These are phyloP conservation scores for Apiotrichum siamense DNA, from an alignment of 1,284 basidiomycete species.

Conservation along the genomic window DNA sequence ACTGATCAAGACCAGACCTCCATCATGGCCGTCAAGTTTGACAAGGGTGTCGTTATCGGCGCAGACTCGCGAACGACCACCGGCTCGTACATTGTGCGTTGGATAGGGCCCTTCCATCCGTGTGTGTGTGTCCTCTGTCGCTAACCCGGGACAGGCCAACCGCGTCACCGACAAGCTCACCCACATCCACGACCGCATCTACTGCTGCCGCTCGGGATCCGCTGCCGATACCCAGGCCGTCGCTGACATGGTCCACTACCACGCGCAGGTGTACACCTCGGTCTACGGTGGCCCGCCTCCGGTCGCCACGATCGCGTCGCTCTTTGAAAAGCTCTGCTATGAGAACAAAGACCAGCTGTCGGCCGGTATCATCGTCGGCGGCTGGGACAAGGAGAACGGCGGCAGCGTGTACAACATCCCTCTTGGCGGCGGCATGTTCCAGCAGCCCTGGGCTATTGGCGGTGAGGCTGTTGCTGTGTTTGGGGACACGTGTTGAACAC, in stretches of 20 bases:
- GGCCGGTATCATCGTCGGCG: constrained; percentile 96
- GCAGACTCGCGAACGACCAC: constrained; percentile 96
- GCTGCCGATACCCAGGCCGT: constrained; percentile 97
- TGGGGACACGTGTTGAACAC: not conserved
- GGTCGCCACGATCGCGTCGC: constrained; percentile 71
- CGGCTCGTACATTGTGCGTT: constrained; percentile 84
- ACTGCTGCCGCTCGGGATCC: constrained; percentile 97
- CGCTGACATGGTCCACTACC: constrained; percentile 85
- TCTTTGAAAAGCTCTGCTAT: constrained; percentile 90
- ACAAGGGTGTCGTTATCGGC: constrained; percentile 89
- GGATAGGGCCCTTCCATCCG: not conserved
- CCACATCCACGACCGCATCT: constrained; percentile 93
- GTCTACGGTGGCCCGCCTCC: constrained; percentile 61
- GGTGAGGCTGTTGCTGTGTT: no score
- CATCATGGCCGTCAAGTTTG: constrained; percentile 98
- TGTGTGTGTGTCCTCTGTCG: no score
- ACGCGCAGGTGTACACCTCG: constrained; percentile 73
- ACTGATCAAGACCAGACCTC: constrained; percentile 62
- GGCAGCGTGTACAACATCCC: constrained; percentile 96
- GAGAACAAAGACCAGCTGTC: constrained; percentile 83
- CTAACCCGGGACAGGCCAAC: constrained; percentile 61
- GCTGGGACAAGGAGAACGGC: constrained; percentile 92
- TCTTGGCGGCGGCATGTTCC: constrained; percentile 85
- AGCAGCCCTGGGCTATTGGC: constrained; percentile 94
- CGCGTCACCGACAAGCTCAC: constrained; percentile 99